Evolutionary conservation across 371 early-diverging fungal species (phyloP).

Genomic region (Lichtheimia ornata): DNA sequence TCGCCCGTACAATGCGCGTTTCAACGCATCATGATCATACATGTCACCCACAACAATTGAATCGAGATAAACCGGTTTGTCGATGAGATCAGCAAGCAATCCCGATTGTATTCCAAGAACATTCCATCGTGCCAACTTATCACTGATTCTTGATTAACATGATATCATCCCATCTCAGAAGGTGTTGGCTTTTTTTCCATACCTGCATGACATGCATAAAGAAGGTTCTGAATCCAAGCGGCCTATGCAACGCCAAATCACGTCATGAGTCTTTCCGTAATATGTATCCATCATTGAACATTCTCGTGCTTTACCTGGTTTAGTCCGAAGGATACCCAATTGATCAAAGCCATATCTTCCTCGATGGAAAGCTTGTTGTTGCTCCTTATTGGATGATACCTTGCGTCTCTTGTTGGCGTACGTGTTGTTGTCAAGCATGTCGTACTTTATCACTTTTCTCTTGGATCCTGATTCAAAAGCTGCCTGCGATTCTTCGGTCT

Average conservation of each 20-base stretch:
- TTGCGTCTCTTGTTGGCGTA: conserved; percentile 43
- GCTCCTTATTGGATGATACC: conserved; percentile 25
- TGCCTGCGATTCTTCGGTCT: conserved; percentile 53
- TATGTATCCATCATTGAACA: not conserved
- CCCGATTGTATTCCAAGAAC: conserved; percentile 77
- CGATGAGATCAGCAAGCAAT: conserved; percentile 52
- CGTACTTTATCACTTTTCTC: conserved; percentile 18
- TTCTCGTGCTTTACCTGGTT: conserved; percentile 60
- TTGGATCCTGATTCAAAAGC: conserved; percentile 38
- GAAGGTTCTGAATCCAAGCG: conserved; percentile 78
- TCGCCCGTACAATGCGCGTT: conserved; percentile 68
- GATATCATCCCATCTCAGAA: too few relatives aligned
- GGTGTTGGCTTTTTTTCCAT: conserved; percentile 1
- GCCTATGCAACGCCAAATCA: conserved; percentile 28
- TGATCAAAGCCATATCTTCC: conserved; percentile 63
- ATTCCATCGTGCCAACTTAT: conserved; percentile 88
- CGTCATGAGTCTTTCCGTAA: not conserved
- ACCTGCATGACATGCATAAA: conserved; percentile 84
- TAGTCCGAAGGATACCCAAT: conserved; percentile 71
- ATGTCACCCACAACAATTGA: conserved; percentile 69
- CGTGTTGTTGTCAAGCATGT: conserved; percentile 13
- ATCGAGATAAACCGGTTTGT: conserved; percentile 67
- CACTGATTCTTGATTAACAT: conserved; percentile 42
- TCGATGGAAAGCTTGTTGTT: conserved; percentile 35
- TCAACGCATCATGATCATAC: conserved; percentile 58